Base-by-base conservation (phyloP, 225 moss, liverwort and hornwort species). In the Sphagnum tenellum region DNA sequence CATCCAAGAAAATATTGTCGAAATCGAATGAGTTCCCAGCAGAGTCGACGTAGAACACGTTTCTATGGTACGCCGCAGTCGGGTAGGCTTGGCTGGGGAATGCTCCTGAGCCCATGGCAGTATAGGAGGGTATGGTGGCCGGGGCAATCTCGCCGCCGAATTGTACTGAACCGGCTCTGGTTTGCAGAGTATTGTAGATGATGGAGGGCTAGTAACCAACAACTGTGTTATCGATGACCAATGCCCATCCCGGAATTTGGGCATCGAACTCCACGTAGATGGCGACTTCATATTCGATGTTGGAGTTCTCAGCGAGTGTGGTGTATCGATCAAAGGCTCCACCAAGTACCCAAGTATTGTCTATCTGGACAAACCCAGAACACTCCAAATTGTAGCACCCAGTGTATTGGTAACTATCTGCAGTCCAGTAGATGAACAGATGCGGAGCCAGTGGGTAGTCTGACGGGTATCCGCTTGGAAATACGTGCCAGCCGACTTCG, bases 351-450 rank as follows among this genome's bases (percentile, higher is more conserved):
- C 72, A 57, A 7, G 54, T 73, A 5, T 64, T 73, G 70, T 74
- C 74, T 2, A 73, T 75, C 65, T 80, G 79, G 8, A 80, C 70
- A 65, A 80, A 80, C 7, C 79, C 79, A 2, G 70, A 53, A 51
- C 79, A 80, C 4, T 47, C 29, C 50, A 80, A 64, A 53, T 80
- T 75, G 60, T 76, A 75, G 62, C 79, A 80, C 44, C 76, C 79
- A 0, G 73, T 73, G 3, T 3, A 9, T 3, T 44, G 49, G 57
- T 76, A 75, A 4, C 3, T 66, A 56, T 73, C 76, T 7, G 61
- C 55, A 75, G 59, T 71, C 71, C 71, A 71, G 56, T 71, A 71
- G 12, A 71, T 57, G 71, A 71, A 71, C 46, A 71, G 64, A 46
- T 56, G 71, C 4, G 71, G 64, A 29, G 64, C 53, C 10, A 64